Evolutionary conservation across 1,284 basidiomycete genomes (phyloP).

Genomic region (Rhizopogon parksii): DNA sequence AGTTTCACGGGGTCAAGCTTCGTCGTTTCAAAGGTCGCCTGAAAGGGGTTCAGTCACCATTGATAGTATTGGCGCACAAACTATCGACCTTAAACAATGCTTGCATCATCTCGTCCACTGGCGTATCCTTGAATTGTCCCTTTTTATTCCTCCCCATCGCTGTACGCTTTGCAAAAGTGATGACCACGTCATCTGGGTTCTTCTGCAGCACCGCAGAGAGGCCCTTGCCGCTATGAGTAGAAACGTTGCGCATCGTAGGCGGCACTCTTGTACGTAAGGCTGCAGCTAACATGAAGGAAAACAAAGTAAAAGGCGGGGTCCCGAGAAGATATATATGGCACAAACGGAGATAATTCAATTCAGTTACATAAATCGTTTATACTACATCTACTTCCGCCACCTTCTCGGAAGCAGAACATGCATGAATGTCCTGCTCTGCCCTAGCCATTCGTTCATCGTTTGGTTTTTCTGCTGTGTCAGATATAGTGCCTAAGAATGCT

Average conservation of each 20-base stretch:
- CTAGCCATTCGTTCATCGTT: no score
- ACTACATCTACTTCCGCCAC: no score
- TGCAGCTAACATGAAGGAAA: background rate
- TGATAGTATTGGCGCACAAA: background rate
- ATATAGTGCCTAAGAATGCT: no score
- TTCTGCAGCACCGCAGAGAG: conserved; percentile 49
- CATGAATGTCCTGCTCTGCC: no score
- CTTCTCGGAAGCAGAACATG: no score
- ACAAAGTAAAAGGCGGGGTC: background rate
- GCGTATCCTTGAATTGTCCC: conserved; percentile 71
- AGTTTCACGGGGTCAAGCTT: conserved; percentile 52
- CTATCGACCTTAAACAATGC: conserved; percentile 58
- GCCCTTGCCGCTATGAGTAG: conserved; percentile 40
- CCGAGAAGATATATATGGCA: background rate
- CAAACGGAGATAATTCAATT: no score
- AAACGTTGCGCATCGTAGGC: conserved; percentile 34
- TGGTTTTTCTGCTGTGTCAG: no score
- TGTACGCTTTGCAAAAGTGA: conserved; percentile 79
- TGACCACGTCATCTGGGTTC: conserved; percentile 75
- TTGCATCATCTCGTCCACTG: conserved; percentile 67
- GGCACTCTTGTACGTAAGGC: background rate
- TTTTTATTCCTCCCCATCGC: conserved; percentile 73
- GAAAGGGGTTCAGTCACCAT: background rate
- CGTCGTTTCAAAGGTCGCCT: conserved; percentile 44
- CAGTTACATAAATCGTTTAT: no score